A percentile compares a stretch with the other conserved stretches of the same genome.
Evolutionary conservation across 1,139 yeast species (phyloP).

Genomic region (Candida sojae): DNA sequence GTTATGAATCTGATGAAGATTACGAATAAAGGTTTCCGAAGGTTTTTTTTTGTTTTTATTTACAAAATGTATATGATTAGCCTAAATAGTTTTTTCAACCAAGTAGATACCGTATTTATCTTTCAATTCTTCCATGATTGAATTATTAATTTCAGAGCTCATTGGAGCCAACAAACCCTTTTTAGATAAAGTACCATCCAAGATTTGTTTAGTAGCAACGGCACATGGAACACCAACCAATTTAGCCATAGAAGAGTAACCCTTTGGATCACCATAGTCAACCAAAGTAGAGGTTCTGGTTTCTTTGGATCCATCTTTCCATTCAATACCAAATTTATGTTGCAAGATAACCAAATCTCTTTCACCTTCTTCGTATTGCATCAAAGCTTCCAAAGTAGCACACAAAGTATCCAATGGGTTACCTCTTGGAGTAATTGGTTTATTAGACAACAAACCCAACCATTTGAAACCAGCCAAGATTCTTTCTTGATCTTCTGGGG

Average conservation of each 20-base stretch:
- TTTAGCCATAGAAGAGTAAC: slow-evolving; percentile 98
- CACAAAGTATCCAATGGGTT: slow-evolving; percentile 95
- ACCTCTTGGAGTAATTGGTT: slow-evolving; percentile 80
- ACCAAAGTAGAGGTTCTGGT: slow-evolving; percentile 93
- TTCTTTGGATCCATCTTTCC: slow-evolving; percentile 91
- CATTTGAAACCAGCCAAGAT: slow-evolving; percentile 88
- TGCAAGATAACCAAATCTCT: slow-evolving; percentile 93
- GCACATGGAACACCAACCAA: slow-evolving; percentile 99
- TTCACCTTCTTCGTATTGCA: slow-evolving; percentile 96
- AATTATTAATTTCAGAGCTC: slow-evolving; percentile 84
- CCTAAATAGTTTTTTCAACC: slow-evolving; percentile 72
- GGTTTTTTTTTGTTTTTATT: neutral
- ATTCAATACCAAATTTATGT: slow-evolving; percentile 96
- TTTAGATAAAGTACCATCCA: slow-evolving; percentile 72
- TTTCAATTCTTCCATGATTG: slow-evolving; percentile 88
- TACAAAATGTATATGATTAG: neutral
- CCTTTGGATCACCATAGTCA: slow-evolving; percentile 90
- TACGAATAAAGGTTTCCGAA: slow-evolving; percentile 8
- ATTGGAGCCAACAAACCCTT: slow-evolving; percentile 92
- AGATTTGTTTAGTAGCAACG: slow-evolving; percentile 85
- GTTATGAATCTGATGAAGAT: slow-evolving; percentile 30
- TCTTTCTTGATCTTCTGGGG: slow-evolving; percentile 79
- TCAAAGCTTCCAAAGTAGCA: slow-evolving; percentile 90
- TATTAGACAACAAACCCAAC: slow-evolving; percentile 88
- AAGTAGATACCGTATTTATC: slow-evolving; percentile 86